phyloP scores from a whole-genome alignment of 306 rosid species.

The Delonix regia region DNA sequence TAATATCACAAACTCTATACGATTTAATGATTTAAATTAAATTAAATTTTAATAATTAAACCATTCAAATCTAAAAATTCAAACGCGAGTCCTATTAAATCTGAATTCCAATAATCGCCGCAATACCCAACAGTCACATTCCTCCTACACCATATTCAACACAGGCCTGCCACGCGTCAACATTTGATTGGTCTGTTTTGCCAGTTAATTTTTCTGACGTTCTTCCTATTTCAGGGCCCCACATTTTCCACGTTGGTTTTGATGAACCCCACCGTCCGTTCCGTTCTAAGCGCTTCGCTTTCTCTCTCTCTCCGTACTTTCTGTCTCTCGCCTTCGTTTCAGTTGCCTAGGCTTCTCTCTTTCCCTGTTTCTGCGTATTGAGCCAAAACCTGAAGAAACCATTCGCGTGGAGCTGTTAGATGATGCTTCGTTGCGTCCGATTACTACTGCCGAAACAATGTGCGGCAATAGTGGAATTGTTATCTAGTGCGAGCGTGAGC shows the following conservation, averaged over 20 bases:
- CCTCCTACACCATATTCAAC: no score
- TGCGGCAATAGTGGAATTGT: constrained; percentile 26
- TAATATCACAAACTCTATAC: no score
- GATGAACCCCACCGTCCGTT: constrained; percentile 50
- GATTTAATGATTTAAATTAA: no score
- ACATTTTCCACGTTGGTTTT: constrained; percentile 43
- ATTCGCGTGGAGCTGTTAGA: constrained; percentile 6
- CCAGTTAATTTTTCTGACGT: neutral
- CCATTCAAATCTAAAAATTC: no score
- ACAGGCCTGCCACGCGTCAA: neutral
- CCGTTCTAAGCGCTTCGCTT: constrained; percentile 56
- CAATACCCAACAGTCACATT: neutral
- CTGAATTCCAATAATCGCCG: neutral
- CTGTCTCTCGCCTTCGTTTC: constrained; percentile 15
- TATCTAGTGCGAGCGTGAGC: constrained; percentile 33
- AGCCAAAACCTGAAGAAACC: constrained; percentile 20
- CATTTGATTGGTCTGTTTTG: fast-evolving
- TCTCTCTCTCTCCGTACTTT: neutral
- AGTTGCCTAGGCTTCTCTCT: neutral
- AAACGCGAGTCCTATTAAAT: no score
- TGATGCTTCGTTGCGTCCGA: constrained; percentile 16
- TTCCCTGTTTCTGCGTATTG: neutral
- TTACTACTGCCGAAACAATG: constrained; percentile 11
- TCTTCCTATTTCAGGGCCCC: constrained; percentile 25
- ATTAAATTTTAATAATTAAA: no score